Evolutionary conservation across 2,329 filamentous ascomycete genomes (phyloP), one percentile per base, ranked within the genome.

Genomic region (Celoporthe dispersa): DNA sequence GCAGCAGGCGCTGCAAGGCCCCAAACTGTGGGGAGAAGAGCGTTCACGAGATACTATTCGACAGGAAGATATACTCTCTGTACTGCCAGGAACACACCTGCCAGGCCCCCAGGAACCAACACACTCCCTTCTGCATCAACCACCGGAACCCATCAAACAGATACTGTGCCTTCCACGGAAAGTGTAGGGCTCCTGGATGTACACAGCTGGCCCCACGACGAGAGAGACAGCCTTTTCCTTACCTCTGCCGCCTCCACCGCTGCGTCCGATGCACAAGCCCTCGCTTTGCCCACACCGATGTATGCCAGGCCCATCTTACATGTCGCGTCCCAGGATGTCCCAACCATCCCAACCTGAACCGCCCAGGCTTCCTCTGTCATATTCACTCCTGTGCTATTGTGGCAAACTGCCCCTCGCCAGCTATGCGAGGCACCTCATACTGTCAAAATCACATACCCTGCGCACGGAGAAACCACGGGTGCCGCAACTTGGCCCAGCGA

Each of bases 51-150:
- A 67, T 9, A 11, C 2, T 37, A 14, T 12, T 19, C 57, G 16
- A n/a, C 57, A 16, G 33, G 28, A 57, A 1, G 25, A 7, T 31
- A 31, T 57, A 57, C 53, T 57, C 53, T 12, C 7, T 39, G 7
- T 72, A 72, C 66, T 72, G 70, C 57, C 65, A 70, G 65, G 62
- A 70, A 6, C 70, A 72, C n/a, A 72, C 70, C 11, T 72, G 68
- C 28, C 65, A 64, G 61, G 62, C 61, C n/a, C 70, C 70, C 5
- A 60, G 68, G 31, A 68, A 63, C 33, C 65, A 68, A 28, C 25
- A 59, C 37, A 63, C 57, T 3, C 68, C 68, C 12, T 70, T 72
- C 62, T 72, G 70, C 51, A 72, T 70, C 62, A 72, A 68, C 57
- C 68, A 66, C 16, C 68, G 70, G 51, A 63, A 68, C 44, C 62